phyloP scores from a whole-genome alignment of 805 yeast species.

The Pichia heedii region DNA sequence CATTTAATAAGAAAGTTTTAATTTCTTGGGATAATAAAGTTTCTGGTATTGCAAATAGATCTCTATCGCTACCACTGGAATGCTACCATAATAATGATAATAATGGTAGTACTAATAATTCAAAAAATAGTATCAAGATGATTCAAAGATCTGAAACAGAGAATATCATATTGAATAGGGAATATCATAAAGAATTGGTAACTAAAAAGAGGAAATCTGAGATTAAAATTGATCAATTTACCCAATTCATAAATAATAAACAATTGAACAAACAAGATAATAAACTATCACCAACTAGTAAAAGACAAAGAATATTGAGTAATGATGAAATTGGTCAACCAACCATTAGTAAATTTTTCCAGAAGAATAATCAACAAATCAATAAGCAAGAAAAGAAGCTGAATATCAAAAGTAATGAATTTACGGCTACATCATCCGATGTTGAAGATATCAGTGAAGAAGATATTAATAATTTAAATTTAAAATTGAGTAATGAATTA shows the following conservation, averaged over 20 bases:
- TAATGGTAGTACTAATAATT: too few species aligned
- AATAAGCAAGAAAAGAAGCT: neutral
- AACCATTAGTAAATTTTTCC: constrained; percentile 16
- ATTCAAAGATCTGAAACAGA: constrained; percentile 2
- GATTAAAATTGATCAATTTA: constrained; percentile 18
- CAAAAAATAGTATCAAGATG: too few species aligned
- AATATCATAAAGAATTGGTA: neutral
- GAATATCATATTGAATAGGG: constrained; percentile 1
- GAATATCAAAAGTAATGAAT: neutral
- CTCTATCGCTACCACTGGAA: constrained; percentile 4
- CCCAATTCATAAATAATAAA: constrained; percentile 8
- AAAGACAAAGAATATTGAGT: constrained; percentile 20
- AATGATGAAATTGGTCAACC: constrained; percentile 8
- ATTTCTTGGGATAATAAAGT: constrained; percentile 38
- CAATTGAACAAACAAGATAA: neutral
- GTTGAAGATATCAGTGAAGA: constrained; percentile 11
- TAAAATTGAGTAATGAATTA: neutral
- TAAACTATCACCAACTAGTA: constrained; percentile 18
- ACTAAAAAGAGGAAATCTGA: constrained; percentile 13
- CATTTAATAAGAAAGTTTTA: constrained; percentile 43
- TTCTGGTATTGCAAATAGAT: neutral
- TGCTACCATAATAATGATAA: neutral
- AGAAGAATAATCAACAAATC: neutral
- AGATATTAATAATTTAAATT: constrained; percentile 2
- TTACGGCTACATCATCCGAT: constrained; percentile 8